Base-by-base conservation (phyloP, 2,329 filamentous ascomycete species). In the Monilinia fructigena region DNA sequence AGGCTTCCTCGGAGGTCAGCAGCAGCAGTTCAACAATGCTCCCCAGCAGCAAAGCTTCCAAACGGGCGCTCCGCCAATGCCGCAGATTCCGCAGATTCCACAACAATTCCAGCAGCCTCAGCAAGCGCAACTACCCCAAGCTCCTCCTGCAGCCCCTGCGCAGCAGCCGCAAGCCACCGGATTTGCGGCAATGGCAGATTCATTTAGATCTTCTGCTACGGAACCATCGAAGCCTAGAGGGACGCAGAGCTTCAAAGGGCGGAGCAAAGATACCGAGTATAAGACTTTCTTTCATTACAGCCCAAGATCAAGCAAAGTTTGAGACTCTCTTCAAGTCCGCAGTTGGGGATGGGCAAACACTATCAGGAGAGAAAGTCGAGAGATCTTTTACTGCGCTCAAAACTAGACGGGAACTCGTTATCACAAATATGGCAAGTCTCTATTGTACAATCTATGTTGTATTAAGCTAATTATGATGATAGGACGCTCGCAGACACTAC, bases 251-350 rank as follows among this genome's bases (percentile, higher is more conserved):
- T 10, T 79, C 81, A 66, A 87, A 86, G 74, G 77, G 82, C 54
- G 80, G 83, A 16, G 88, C 85, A 72, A 95, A 90, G 80, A 97
- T 99, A 66, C 95, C 95, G 38, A 98, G 91, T 76, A 96, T 98
- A 71, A 86, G 95, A 60, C 81, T 99, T 68, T 97, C 93, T 3
- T 99, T 99, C 78, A 97, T 99, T 75, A 97, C 94, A 3, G 93
- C 92, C 35, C 87, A 90, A 74, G 95, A 99, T 76, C 95, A 99
- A 79, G 86, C 92, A 75, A 97, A 97, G 80, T 99, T 99, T 74
- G 95, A 99, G 81, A 95, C 95, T 66, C 81, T 99, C 53, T 99
- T 99, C 83, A 97, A 95, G 80, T 96, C 93, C 65, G 94, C 95
- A 18, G 92, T 94, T 47, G 92, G 93, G 45, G 89, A 93, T 71